phyloP scores from a whole-genome alignment of 768 basidiomycete genomes.

The Sarcodon sp. region DNA sequence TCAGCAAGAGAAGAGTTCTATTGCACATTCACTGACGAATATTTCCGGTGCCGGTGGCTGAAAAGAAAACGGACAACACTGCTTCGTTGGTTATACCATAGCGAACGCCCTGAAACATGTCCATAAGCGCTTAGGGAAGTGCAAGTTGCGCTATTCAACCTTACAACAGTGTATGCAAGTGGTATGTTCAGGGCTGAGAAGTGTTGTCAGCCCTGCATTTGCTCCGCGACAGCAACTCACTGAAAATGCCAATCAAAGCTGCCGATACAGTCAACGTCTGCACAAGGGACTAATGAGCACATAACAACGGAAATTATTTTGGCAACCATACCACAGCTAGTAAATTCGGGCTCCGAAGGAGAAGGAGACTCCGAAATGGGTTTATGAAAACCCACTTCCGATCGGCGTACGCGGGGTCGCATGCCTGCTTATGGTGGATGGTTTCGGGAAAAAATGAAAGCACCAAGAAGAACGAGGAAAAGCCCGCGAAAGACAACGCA shows the following conservation, averaged over 20 bases:
- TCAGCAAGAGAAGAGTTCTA: background rate
- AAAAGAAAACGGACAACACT: slow-evolving; percentile 44
- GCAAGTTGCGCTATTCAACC: slow-evolving; percentile 8
- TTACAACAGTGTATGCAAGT: slow-evolving; percentile 53
- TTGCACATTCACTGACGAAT: slow-evolving; percentile 26
- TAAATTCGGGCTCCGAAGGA: slow-evolving; percentile 50
- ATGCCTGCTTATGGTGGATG: slow-evolving; percentile 20
- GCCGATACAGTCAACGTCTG: slow-evolving; percentile 28
- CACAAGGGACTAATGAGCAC: slow-evolving; percentile 13
- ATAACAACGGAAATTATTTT: background rate
- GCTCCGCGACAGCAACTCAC: slow-evolving; percentile 16
- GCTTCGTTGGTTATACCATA: slow-evolving; percentile 47
- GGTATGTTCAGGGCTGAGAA: slow-evolving; percentile 35
- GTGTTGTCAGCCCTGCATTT: background rate
- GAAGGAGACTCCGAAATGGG: slow-evolving; percentile 35
- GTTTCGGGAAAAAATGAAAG: slow-evolving; percentile 50
- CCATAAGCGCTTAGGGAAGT: background rate
- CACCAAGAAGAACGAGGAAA: slow-evolving; percentile 27
- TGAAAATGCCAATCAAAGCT: slow-evolving; percentile 14
- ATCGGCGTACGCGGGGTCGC: slow-evolving; percentile 24
- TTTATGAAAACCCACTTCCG: slow-evolving; percentile 35
- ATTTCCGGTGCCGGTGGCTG: slow-evolving; percentile 48
- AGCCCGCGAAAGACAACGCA: slow-evolving; percentile 25
- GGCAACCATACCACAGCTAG: slow-evolving; percentile 31
- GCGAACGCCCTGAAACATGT: slow-evolving; percentile 30